Conservation (phyloP, 495 filamentous ascomycete species). For the Tuber calosporum region DNA sequence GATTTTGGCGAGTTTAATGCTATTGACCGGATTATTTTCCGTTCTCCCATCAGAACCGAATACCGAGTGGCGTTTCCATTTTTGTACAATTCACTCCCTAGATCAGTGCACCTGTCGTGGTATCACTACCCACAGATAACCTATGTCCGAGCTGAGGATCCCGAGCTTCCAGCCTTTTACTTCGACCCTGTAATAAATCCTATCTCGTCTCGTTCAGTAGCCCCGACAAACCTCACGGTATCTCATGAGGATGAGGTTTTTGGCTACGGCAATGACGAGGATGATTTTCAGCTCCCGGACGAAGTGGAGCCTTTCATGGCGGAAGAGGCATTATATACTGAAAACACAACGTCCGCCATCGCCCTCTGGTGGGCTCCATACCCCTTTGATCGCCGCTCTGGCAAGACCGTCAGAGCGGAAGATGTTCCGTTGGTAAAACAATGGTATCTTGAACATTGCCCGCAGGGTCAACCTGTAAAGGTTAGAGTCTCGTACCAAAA, state of each 20-base stretch:
- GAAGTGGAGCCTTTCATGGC: constrained; percentile 80
- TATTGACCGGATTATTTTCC: constrained; percentile 98
- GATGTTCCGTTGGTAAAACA: constrained; percentile 97
- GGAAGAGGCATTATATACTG: constrained; percentile 81
- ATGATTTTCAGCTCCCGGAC: constrained; percentile 75
- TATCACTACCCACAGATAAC: constrained; percentile 91
- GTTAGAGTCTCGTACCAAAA: constrained; percentile 99
- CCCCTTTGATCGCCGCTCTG: constrained; percentile 92
- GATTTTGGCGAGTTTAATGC: constrained; percentile 99
- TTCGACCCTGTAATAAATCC: constrained; percentile 97
- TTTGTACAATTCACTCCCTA: constrained; percentile 90
- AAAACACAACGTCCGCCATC: constrained; percentile 87
- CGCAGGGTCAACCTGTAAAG: constrained; percentile 88
- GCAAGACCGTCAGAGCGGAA: constrained; percentile 93
- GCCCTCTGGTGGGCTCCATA: constrained; percentile 97
- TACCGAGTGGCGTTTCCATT: constrained; percentile 90
- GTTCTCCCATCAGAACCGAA: constrained; percentile 89
- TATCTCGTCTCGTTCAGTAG: constrained; percentile 89
- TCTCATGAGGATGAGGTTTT: constrained; percentile 96
- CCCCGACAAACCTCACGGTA: constrained; percentile 85
- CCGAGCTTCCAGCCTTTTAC: constrained; percentile 87
- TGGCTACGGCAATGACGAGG: constrained; percentile 73
- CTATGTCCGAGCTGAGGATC: constrained; percentile 82
- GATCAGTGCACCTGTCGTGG: constrained; percentile 89
- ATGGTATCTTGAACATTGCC: constrained; percentile 95